Evolutionary conservation across 805 yeast genomes (phyloP), one percentile per base, ranked within the genome.

Genomic region (Ogataea ganodermae): DNA sequence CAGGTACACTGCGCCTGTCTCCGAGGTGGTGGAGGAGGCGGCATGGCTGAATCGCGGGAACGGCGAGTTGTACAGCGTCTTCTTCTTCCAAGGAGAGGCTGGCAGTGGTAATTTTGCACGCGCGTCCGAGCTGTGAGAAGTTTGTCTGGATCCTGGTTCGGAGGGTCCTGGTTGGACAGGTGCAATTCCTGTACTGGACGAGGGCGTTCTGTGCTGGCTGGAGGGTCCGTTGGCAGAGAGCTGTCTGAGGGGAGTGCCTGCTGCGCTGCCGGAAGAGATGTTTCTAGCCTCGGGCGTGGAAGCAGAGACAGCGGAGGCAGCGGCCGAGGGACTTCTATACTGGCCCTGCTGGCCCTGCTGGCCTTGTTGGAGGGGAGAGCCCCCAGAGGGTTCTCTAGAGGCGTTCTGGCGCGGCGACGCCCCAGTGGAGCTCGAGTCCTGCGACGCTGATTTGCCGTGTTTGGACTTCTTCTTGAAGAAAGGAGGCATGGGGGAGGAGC

Each of bases 21-120:
- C 90, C 12, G 94, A 83, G 5, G 89, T 78, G 20, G 81, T 70
- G 20, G 85, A 71, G 2, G 96, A 87, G 0, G 94, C 84, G 1
- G 95, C 89, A 67, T 92, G 98, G 57, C 97, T 84, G 64, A 89
- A 90, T 36, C 99, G 80, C 3, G 99, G 98, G 62, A 92, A 90
- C 1, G 98, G 99, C 2, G 94, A 86, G 54, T 81, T 78, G 48
- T 71, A 71, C 13, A 87, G 68, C 59, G 81, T 83, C 52, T 78
- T 76, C 53, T 84, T 72, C 43, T 71, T 73, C 95, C 94, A 87
- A 1, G 91, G 90, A 0, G 82, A 71, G 32, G 28, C 24, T 2
- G 20, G 22, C 22, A 36, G 24, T 8, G n/a, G n/a, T n/a, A n/a
- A n/a, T n/a, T n/a, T n/a, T n/a, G n/a, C n/a, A n/a, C n/a, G n/a